Evolutionary conservation across 208 protist species (phyloP).

Genomic region (Acanthamoeba rhysodes): DNA sequence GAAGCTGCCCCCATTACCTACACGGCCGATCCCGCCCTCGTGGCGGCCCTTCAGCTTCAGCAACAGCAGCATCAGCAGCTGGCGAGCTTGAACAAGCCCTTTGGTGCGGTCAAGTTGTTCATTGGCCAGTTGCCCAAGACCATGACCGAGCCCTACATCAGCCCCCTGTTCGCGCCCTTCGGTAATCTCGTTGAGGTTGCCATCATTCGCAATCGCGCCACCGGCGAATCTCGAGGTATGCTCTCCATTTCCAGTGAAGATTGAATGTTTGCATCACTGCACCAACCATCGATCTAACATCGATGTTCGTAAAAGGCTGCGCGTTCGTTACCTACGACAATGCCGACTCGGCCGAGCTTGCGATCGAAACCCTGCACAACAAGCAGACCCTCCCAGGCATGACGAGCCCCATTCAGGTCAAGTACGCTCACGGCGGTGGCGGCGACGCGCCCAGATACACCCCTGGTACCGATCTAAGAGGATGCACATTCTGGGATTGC

Average conservation of each 20-base stretch:
- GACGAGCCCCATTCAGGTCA: constrained; percentile 30
- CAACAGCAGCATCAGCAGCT: not conserved
- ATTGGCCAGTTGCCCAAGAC: constrained; percentile 64
- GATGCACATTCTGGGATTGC: too few relatives aligned
- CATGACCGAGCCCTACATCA: not conserved
- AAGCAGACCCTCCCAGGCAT: constrained; percentile 76
- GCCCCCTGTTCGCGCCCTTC: constrained; percentile 12
- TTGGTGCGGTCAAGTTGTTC: constrained; percentile 73
- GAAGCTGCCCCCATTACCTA: not conserved
- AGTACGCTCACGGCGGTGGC: constrained; percentile 28
- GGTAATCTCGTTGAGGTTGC: constrained; percentile 62
- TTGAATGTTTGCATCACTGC: too few relatives aligned
- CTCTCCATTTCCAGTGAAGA: not conserved
- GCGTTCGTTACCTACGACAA: constrained; percentile 79
- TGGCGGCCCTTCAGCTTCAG: not conserved
- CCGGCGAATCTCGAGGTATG: constrained; percentile 50
- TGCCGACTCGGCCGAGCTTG: constrained; percentile 12
- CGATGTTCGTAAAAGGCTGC: constrained; percentile 9
- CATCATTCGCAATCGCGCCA: constrained; percentile 71
- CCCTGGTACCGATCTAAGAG: not conserved
- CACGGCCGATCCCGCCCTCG: not conserved
- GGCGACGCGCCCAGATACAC: not conserved
- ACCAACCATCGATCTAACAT: not conserved
- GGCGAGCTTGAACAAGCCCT: constrained; percentile 3
- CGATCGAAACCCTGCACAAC: constrained; percentile 79